Conservation (phyloP, 371 early-diverging fungal genomes). For the Fennellomyces sp. region DNA sequence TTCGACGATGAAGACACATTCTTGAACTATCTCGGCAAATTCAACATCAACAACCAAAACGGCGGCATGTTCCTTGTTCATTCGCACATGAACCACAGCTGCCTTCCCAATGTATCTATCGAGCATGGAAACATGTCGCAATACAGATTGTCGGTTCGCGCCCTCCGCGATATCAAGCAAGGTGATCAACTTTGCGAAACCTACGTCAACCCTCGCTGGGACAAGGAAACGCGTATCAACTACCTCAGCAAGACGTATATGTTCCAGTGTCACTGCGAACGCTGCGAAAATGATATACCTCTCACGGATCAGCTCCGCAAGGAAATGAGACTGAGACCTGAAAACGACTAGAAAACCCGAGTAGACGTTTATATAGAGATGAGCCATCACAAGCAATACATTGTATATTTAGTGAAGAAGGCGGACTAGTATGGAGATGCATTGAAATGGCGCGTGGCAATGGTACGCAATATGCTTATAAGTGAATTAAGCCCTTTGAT, state of each 20-base stretch:
- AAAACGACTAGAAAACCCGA: conserved; percentile 31
- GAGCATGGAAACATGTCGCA: conserved; percentile 54
- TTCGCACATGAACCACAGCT: conserved; percentile 64
- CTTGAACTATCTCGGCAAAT: conserved; percentile 64
- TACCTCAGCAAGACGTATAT: conserved; percentile 62
- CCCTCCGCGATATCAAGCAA: conserved; percentile 57
- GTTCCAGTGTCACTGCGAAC: conserved; percentile 63
- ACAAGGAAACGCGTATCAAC: conserved; percentile 59
- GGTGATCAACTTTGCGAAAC: conserved; percentile 66
- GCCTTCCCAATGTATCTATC: conserved; percentile 58
- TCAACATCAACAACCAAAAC: conserved; percentile 72
- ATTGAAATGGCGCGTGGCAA: conserved; percentile 14
- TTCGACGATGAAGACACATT: conserved; percentile 64
- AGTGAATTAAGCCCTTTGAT: conserved; percentile 68
- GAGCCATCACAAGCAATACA: no score
- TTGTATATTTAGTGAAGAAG: neutral
- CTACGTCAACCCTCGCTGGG: conserved; percentile 68
- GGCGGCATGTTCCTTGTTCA: conserved; percentile 70
- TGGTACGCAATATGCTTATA: conserved; percentile 57
- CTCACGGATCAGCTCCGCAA: conserved; percentile 51
- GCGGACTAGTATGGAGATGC: neutral
- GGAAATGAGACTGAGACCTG: conserved; percentile 43
- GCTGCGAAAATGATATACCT: conserved; percentile 55
- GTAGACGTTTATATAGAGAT: no score
- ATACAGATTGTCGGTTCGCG: conserved; percentile 59